Base-by-base conservation (phyloP, 1,139 yeast genomes). In the Kodamaea ohmeri region DNA sequence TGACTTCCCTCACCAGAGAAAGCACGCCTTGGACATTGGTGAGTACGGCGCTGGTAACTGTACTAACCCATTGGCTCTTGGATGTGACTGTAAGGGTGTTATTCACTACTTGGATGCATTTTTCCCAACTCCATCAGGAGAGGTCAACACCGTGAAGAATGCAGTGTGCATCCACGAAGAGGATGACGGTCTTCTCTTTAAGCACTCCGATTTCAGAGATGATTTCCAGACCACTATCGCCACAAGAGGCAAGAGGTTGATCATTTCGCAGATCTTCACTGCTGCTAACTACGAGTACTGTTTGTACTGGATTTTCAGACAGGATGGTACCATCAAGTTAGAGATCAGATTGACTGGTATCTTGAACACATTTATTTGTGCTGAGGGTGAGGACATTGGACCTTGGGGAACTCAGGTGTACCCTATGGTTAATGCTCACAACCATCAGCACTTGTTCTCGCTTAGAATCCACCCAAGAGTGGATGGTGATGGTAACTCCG, bases 221-320 rank as follows among this genome's bases (percentile, higher is more conserved):
- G 80, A 74, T 54, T 83, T 82, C 65, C 81, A 78, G 48, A 83
- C 92, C 38, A 77, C 84, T 26, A 76, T 83, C 46, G 83, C 80
- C 40, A 79, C 89, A 36, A 77, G 95, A 65, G 85, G 87, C 41
- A 81, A 83, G 51, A 80, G 76, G 61, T 74, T 84, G 59, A 75
- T 84, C 46, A 65, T 84, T 41, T 82, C 90, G 18, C 92, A 84
- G 63, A 81, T 84, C 56, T 84, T 83, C 63, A 84, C 94, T 35
- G 92, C 92, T 52, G 88, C 90, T 34, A 84, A 84, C 70, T 84
- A 84, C 60, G 94, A 85, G 65, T 84, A 84, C 67, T 81, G 89
- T 63, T 71, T 84, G 55, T 84, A 84, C 71, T 84, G 89, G 89
- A 78, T 73, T 46, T 80, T 84, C 62, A 77, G 84, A 69, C 90